Base-by-base conservation (phyloP, 352 stramenopile genomes). In the Globisporangium cederbergense region DNA sequence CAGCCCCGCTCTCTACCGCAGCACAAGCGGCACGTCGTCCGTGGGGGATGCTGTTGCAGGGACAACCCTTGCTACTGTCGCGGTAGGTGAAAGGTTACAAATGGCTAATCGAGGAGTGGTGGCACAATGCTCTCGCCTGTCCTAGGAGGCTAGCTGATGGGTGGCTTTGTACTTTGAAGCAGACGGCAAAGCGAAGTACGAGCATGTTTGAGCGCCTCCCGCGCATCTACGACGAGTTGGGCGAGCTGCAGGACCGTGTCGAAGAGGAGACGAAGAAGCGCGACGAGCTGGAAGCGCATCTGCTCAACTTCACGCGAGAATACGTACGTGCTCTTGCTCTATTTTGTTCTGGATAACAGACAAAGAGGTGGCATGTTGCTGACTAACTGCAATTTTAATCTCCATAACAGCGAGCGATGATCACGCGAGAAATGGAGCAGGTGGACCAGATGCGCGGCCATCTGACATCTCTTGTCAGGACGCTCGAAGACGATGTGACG, bases 261-360 rank as follows among this genome's bases (percentile, higher is more conserved):
- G 81, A 91, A 30, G 83, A 90, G n/a, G 83, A 90, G 55, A 64
- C 72, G 16, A 85, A 85, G 65, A 87, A 88, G 58, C 80, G 77
- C 20, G 77, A 89, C 13, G 81, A 90, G 55, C 72, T 90, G 49
- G 83, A 91, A 53, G 70, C 65, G 4, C 83, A 91, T 46, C 56
- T 91, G 59, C 66, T 89, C 13, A 76, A 78, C 60, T 86, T 86
- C 46, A 89, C 79, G 6, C 72, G 73, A 16, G 83, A 90, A 56
- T 83, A 89, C 46, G 76, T 85, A 63, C 28, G 67, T 16, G 55
- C 38, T 32, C 9, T 42, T 42, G 36, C 30, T 8, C 28, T 16
- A 7, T 36, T 28, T 28, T 28, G 25, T 28, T 28, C 32, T 36
- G 32, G 32, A 9, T 22, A 9, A 20, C 25, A 38, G 30, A 13